Conservation (phyloP, 176 grass and related monocot genomes). For the Raddia guianensis region DNA sequence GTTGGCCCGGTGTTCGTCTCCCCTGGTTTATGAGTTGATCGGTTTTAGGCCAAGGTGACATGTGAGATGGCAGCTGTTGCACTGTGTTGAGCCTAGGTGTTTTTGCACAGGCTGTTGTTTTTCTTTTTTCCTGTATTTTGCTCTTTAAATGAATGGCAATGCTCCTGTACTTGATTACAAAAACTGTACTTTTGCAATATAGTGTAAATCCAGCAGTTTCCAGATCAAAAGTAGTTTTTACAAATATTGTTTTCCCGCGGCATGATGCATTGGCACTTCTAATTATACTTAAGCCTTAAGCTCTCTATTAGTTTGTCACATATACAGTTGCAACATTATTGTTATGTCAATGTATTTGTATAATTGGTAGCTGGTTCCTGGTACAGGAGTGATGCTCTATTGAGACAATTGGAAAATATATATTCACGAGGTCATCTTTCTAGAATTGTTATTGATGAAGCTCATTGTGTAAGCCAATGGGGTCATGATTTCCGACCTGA, state of each 20-base stretch:
- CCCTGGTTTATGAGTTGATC: too few relatives aligned
- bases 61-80: too few relatives aligned
- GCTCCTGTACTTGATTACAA: too few relatives aligned
- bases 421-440: slow-evolving; percentile 65
- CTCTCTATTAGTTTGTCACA: slow-evolving; percentile 16
- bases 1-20: too few relatives aligned
- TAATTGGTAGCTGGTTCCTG: slow-evolving; percentile 26
- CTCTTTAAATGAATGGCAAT: too few relatives aligned
- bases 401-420: slow-evolving; percentile 62
- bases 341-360: slow-evolving; percentile 20
- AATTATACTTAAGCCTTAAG: slow-evolving; percentile 1
- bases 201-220: slow-evolving; percentile 24
- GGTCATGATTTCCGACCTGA: slow-evolving; percentile 98
- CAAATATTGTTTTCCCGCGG: not conserved
- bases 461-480: slow-evolving; percentile 99
- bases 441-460: slow-evolving; percentile 99
- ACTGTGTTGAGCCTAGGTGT: too few relatives aligned
- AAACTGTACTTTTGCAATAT: slow-evolving; percentile 13
- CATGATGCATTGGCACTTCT: not conserved
- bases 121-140: too few relatives aligned
- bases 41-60: too few relatives aligned
- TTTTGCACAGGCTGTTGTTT: too few relatives aligned
- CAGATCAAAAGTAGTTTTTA: slow-evolving; percentile 5
- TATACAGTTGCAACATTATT: slow-evolving; percentile 7
- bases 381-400: slow-evolving; percentile 73